Conservation (phyloP, 192 early-diverging fungal genomes). For the Podila horticola region DNA sequence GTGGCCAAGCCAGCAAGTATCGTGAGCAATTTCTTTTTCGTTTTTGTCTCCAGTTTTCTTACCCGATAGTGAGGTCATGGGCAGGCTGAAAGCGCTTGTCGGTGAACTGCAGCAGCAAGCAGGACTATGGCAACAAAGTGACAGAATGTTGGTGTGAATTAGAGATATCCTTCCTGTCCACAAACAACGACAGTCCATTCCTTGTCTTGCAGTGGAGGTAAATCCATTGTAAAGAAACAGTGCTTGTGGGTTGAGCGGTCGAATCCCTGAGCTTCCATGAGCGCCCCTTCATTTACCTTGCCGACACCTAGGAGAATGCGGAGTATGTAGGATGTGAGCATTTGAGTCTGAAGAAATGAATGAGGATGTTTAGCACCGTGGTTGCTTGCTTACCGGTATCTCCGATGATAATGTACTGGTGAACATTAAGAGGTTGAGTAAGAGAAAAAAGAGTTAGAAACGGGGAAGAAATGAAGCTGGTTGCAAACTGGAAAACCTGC, state of each 20-base stretch:
- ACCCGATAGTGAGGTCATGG: constrained; percentile 87
- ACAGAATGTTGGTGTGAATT: constrained; percentile 10
- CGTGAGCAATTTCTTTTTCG: no score
- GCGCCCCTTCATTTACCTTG: constrained; percentile 60
- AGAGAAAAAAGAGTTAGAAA: neutral
- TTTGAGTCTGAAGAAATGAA: neutral
- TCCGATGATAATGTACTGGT: constrained; percentile 86
- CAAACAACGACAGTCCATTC: neutral
- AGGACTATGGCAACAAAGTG: constrained; percentile 56
- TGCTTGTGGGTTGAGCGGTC: neutral
- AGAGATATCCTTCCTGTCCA: constrained; percentile 2
- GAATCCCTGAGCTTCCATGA: neutral
- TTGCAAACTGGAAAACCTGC: neutral
- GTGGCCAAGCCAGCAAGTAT: no score
- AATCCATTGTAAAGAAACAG: no score
- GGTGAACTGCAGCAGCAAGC: constrained; percentile 84
- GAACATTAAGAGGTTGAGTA: constrained; percentile 23
- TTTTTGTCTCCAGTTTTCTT: constrained; percentile 7
- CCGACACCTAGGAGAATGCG: constrained; percentile 70
- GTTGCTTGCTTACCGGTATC: constrained; percentile 69
- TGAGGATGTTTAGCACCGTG: neutral
- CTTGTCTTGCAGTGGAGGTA: no score
- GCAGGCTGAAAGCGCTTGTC: constrained; percentile 84
- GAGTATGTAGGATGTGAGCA: constrained; percentile 1
- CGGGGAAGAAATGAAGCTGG: neutral